Evolutionary conservation across 2,329 filamentous ascomycete genomes (phyloP).

Genomic region (Lachnum nothofagi): DNA sequence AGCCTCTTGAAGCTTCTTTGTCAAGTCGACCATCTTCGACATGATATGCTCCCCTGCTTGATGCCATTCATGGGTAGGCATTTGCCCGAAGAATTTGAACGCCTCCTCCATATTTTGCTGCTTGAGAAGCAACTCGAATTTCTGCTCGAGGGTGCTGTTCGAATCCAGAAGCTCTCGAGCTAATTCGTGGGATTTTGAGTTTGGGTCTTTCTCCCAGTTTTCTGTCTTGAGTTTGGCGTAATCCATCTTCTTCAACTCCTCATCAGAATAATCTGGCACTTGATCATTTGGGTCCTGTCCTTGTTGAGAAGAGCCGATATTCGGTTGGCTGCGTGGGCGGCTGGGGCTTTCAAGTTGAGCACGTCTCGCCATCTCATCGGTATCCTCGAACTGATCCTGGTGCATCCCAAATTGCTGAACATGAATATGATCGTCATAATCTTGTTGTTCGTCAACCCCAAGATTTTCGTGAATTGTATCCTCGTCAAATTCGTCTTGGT

Average conservation of each 20-base stretch:
- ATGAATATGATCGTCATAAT: background rate
- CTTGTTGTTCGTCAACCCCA: background rate
- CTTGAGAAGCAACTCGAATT: constrained; percentile 14
- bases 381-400: background rate
- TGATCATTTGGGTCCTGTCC: background rate
- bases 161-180: constrained; percentile 10
- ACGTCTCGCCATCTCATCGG: background rate
- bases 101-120: constrained; percentile 2
- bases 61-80: constrained; percentile 31
- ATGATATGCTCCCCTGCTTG: constrained; percentile 31
- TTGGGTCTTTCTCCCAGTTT: constrained; percentile 17
- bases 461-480: background rate
- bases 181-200: constrained; percentile 2
- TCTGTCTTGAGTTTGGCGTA: constrained; percentile 21
- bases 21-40: constrained; percentile 21
- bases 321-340: background rate
- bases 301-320: background rate
- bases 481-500: background rate
- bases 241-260: constrained; percentile 21
- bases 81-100: constrained; percentile 18
- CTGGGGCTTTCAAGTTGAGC: background rate
- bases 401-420: background rate
- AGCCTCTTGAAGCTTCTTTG: constrained; percentile 23
- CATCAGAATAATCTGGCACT: constrained; percentile 16
- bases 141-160: constrained; percentile 13